A percentile compares a stretch with the other conserved stretches of the same genome.
Conservation (phyloP, 306 rosid species). For the Corylus avellana region DNA sequence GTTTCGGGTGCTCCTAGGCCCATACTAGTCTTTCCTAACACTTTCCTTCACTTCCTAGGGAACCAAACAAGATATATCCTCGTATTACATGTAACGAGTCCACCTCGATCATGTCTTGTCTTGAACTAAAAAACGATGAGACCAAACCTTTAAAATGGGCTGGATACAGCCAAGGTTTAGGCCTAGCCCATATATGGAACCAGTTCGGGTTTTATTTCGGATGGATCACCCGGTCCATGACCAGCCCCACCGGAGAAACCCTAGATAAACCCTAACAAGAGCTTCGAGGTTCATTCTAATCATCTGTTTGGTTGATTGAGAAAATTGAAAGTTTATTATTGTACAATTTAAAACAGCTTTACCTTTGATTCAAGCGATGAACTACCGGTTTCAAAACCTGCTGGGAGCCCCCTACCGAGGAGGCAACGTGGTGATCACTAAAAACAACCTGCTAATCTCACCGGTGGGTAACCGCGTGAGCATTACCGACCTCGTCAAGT, state of each 20-base stretch:
- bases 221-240: neutral
- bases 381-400: constrained; percentile 84
- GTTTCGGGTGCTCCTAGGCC: no score
- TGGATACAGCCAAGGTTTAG: neutral
- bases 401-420: constrained; percentile 97
- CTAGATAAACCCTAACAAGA: constrained; percentile 28
- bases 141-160: no score
- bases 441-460: constrained; percentile 65
- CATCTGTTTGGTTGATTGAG: neutral
- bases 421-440: constrained; percentile 66
- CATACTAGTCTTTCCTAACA: no score
- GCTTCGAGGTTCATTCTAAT: neutral
- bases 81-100: no score
- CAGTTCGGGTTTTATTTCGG: neutral
- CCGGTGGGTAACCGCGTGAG: constrained; percentile 87
- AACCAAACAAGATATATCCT: no score
- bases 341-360: neutral
- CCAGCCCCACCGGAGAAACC: constrained; percentile 7
- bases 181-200: neutral
- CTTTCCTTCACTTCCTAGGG: no score
- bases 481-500: constrained; percentile 78
- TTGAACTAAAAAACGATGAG: no score
- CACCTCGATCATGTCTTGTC: no score
- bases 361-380: constrained; percentile 41
- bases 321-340: neutral